Base-by-base conservation (phyloP, 1,284 basidiomycete genomes). In the Apiotrichum sp. region DNA sequence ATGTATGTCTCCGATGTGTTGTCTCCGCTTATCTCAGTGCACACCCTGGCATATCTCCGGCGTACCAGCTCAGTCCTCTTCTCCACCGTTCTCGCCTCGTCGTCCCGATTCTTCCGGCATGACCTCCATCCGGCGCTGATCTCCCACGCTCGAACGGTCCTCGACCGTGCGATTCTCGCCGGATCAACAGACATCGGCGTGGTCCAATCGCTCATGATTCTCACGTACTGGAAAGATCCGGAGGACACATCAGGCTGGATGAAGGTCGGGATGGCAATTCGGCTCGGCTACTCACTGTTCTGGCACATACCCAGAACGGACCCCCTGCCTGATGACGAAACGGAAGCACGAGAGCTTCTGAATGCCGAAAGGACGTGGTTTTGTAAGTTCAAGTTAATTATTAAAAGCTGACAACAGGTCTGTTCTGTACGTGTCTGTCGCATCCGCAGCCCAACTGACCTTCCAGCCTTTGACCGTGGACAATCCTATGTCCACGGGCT, bases 151-250 rank as follows among this genome's bases (percentile, higher is more conserved):
- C 59, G 63, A 10, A 66, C 65, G 1, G 49, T 70, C 14, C 59
- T 69, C 22, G 65, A 66, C 47, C 62, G 69, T 38, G 69, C 68
- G 3, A 48, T 70, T 5, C 56, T 55, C n/a, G 34, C 55, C 3
- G 69, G 69, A 9, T 47, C 49, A 0, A 52, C 62, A 1, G 62
- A 67, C 47, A 65, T 67, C 11, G 65, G 64, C 13, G 55, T 72
- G 32, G 59, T 71, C 11, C 70, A 72, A 55, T 57, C 59, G 8
- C 58, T 71, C 34, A 65, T 70, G 65, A 61, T 72, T 34, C 53
- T 70, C 47, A 67, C 63, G n/a, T 72, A 71, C 57, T 69, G 66
- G 62, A 72, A 72, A 51, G 59, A 57, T 14, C 65, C 68, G 0
- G 62, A 65, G 47, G 67, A 69, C 48, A 65, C 60, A 13, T 58